Conservation (phyloP, 176 grass and related monocot genomes). For the Cenchrus purpureus region DNA sequence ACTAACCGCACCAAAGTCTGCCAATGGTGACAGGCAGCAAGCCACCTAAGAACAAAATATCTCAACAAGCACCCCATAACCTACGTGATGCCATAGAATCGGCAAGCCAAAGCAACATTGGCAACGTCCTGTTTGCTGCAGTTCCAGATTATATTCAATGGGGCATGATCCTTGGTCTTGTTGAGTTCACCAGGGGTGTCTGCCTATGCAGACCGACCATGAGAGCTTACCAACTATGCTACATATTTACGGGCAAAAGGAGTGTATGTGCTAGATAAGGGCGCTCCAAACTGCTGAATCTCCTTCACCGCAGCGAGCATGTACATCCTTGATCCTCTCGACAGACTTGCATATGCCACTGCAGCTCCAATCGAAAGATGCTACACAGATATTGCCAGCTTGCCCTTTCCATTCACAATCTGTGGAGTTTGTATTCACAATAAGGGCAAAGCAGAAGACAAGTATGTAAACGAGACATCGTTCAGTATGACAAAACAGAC, state of each 20-base stretch:
- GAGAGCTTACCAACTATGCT: slow-evolving; percentile 18
- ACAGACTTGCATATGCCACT: slow-evolving; percentile 89
- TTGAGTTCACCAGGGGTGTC: neutral
- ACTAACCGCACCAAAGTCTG: neutral
- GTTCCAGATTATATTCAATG: neutral
- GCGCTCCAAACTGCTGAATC: slow-evolving; percentile 73
- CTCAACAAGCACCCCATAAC: slow-evolving; percentile 17
- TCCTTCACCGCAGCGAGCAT: slow-evolving; percentile 72
- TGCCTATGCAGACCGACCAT: slow-evolving; percentile 1
- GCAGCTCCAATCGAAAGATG: slow-evolving; percentile 88
- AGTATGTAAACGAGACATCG: neutral
- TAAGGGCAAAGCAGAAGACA: slow-evolving; percentile 12
- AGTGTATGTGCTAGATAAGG: slow-evolving; percentile 49
- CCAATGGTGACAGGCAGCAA: slow-evolving; percentile 2
- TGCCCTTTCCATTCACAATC: slow-evolving; percentile 90
- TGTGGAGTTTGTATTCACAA: slow-evolving; percentile 2
- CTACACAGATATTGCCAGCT: slow-evolving; percentile 73
- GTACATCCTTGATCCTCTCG: slow-evolving; percentile 73
- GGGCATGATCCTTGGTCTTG: slow-evolving; percentile 9
- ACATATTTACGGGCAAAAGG: slow-evolving; percentile 37
- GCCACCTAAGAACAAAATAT: slow-evolving; percentile 13
- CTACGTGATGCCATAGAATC: neutral
- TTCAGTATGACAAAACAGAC: slow-evolving; percentile 41
- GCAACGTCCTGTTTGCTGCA: neutral
- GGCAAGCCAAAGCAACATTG: slow-evolving; percentile 7